These are phyloP conservation scores for Pythium rishiriense DNA, from an alignment of 352 stramenopile genomes.

Conservation along the genomic window DNA sequence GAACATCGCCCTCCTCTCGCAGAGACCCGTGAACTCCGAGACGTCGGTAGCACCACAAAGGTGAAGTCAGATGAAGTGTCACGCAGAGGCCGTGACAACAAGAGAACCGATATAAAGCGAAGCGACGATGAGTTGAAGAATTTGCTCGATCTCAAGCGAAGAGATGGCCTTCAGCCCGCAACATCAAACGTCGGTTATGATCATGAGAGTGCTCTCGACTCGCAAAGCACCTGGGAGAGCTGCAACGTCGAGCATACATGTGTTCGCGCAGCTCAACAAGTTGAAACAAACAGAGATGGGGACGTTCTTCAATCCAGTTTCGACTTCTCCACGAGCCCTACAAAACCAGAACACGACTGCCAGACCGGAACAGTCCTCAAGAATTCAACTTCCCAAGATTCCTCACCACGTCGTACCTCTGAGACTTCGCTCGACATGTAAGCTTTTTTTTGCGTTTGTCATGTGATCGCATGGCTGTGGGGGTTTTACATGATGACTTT, in stretches of 20 bases:
- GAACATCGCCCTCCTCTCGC: too few relatives aligned
- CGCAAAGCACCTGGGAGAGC: slow-evolving; percentile 3
- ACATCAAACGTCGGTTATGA: not conserved
- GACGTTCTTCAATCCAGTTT: slow-evolving; percentile 23
- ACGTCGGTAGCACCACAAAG: not conserved
- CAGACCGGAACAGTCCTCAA: not conserved
- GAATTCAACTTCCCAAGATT: not conserved
- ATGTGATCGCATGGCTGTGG: not conserved
- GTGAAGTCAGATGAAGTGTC: not conserved
- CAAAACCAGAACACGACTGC: not conserved
- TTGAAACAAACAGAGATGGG: not conserved
- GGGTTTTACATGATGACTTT: not conserved
- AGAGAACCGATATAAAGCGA: not conserved
- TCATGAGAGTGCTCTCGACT: not conserved
- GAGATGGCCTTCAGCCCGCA: not conserved
- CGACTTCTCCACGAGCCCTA: slow-evolving; percentile 20
- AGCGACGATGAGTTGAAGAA: not conserved
- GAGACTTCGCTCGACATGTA: slow-evolving; percentile 64
- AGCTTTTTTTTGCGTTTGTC: slow-evolving; percentile 3
- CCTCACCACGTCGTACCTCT: slow-evolving; percentile 15
- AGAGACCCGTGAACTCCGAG: too few relatives aligned
- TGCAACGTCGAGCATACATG: not conserved
- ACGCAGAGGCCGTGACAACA: not conserved
- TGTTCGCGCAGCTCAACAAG: not conserved
- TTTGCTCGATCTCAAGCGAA: not conserved